Base-by-base conservation (phyloP, 2,329 filamentous ascomycete genomes). In the Neopestalotiopsis sp. region DNA sequence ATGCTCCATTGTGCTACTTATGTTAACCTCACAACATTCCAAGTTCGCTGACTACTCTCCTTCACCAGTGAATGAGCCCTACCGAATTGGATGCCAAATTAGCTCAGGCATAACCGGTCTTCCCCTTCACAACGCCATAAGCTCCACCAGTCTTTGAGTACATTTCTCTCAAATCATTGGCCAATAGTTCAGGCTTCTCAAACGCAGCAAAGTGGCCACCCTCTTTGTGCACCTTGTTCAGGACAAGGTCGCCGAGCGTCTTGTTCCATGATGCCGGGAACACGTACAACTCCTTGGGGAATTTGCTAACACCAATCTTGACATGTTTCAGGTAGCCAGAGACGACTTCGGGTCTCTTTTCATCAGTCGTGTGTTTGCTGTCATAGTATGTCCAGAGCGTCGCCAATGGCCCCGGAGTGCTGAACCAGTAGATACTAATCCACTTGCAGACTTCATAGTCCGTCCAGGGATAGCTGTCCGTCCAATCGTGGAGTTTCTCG, bases 401-500 rank as follows among this genome's bases (percentile, higher is more conserved):
- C 88, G 0, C 92, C 90, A 3, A 88, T 70, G 13, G 92, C 88
- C 0, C 92, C 91, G 1, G 91, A 90, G 0, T 81, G 13, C 88
- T 90, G 80, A 94, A 94, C 74, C 86, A 89, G 77, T 95, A 95
- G 24, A 95, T 86, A 66, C 85, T 88, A 0, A 94, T 80, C 93
- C 92, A 95, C 0, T 90, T 92, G 30, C 93, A 79, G 6, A 95
- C 86, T 80, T 95, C 92, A 65, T 94, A 91, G 68, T 93, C 90
- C 0, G 88, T 91, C 92, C 92, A 95, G 0, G 86, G 81, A 75
- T 94, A 94, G 0, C 72, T 74, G 73, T 95, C 92, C 0, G 90
- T 91, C 93, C 92, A 95, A 72, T 92, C 89, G 69, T 90, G 87
- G 28, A 95, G 81, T 77, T 95, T 95, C 79, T 95, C 93, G 72